These are phyloP conservation scores for Hypoxylon cercidicola DNA, from an alignment of 495 filamentous ascomycete species.

Conservation along the genomic window DNA sequence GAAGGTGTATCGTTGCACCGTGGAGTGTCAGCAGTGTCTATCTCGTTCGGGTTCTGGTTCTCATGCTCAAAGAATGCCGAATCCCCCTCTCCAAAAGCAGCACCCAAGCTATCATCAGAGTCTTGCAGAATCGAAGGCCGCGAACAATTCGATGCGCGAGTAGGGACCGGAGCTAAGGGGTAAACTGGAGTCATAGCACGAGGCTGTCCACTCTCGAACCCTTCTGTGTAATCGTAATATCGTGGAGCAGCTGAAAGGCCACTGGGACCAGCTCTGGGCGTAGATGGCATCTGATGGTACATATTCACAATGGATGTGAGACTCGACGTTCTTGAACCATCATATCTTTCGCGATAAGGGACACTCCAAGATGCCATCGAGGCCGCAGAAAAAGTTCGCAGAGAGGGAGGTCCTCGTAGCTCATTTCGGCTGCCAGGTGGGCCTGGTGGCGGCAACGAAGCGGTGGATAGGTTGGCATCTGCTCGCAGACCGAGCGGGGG, in stretches of 20 bases:
- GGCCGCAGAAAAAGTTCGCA: constrained; percentile 38
- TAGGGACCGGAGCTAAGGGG: constrained; percentile 50
- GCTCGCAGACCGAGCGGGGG: constrained; percentile 43
- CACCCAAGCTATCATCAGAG: constrained; percentile 37
- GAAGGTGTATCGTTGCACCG: constrained; percentile 2
- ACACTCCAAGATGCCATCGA: constrained; percentile 43
- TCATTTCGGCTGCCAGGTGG: constrained; percentile 40
- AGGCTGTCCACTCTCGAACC: constrained; percentile 51
- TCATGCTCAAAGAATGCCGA: constrained; percentile 40
- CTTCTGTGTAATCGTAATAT: constrained; percentile 66
- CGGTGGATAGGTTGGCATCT: constrained; percentile 51
- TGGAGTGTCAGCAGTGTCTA: constrained; percentile 5
- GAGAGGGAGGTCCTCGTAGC: constrained; percentile 24
- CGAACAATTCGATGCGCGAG: constrained; percentile 43
- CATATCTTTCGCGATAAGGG: constrained; percentile 36
- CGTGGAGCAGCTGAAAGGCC: constrained; percentile 42
- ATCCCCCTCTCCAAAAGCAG: constrained; percentile 35
- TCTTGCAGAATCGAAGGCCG: constrained; percentile 45
- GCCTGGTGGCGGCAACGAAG: constrained; percentile 46
- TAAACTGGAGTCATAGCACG: constrained; percentile 32
- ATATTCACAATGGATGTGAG: constrained; percentile 55
- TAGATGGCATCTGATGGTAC: constrained; percentile 47
- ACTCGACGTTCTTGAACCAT: constrained; percentile 49
- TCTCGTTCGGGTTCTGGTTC: constrained; percentile 20
- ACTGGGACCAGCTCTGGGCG: constrained; percentile 25